Evolutionary conservation across 2,329 filamentous ascomycete species (phyloP).

Genomic region (Cladophialophora psammophila): DNA sequence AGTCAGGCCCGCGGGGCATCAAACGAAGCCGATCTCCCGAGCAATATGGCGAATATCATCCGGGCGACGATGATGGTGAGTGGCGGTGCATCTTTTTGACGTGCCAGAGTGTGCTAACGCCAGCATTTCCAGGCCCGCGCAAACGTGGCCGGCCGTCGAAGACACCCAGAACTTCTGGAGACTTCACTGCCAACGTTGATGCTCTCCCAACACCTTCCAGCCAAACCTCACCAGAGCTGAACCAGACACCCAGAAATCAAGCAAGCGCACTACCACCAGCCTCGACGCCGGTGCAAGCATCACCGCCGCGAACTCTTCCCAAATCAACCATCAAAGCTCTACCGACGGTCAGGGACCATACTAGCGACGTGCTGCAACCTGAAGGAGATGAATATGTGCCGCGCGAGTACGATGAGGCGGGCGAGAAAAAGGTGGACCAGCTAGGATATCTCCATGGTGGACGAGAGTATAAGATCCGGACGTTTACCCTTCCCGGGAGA

Average conservation of each 20-base stretch:
- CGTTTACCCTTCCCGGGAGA: constrained; percentile 88
- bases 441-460: constrained; percentile 82
- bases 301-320: constrained; percentile 57
- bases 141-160: constrained; percentile 61
- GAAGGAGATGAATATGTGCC: constrained; percentile 94
- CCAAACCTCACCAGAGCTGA: constrained; percentile 43
- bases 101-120: background rate
- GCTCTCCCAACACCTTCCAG: constrained; percentile 44
- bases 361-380: constrained; percentile 88
- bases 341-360: constrained; percentile 95
- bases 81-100: constrained; percentile 40
- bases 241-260: constrained; percentile 50
- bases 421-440: constrained; percentile 89
- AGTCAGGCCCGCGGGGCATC: constrained; percentile 67
- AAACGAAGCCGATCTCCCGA: constrained; percentile 83
- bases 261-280: constrained; percentile 24
- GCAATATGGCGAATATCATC: constrained; percentile 63
- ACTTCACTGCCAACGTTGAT: constrained; percentile 42
- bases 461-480: constrained; percentile 90
- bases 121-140: constrained; percentile 46
- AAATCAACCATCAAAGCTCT: constrained; percentile 81
- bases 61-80: constrained; percentile 68
- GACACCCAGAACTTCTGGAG: constrained; percentile 50
- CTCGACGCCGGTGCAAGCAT: constrained; percentile 64
- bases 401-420: constrained; percentile 88